These are phyloP conservation scores for Buddleja alternifolia DNA, from an alignment of 257 asterid species.

Conservation along the genomic window DNA sequence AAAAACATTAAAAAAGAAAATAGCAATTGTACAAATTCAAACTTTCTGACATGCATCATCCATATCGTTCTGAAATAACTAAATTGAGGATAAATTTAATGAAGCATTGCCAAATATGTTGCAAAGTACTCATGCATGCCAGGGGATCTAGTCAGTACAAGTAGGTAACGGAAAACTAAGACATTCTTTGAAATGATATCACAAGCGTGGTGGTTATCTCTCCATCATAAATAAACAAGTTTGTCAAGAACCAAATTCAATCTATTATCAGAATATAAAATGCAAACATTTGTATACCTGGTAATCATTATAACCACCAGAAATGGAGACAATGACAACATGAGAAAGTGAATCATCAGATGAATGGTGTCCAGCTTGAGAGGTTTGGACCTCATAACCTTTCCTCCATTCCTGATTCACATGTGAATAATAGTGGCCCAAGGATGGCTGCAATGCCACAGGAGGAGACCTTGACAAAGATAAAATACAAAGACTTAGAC, in stretches of 20 bases:
- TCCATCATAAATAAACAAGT: slow-evolving; percentile 6
- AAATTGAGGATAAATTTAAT: background rate
- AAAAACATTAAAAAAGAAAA: background rate
- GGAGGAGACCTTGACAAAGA: slow-evolving; percentile 81
- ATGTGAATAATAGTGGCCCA: slow-evolving; percentile 75
- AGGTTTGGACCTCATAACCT: slow-evolving; percentile 73
- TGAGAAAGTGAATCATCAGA: slow-evolving; percentile 70
- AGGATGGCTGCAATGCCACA: slow-evolving; percentile 87
- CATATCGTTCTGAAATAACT: slow-evolving; percentile 11
- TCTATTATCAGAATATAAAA: slow-evolving; percentile 9
- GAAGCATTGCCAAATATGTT: slow-evolving; percentile 3
- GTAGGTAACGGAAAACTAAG: background rate
- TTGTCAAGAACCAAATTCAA: slow-evolving; percentile 22
- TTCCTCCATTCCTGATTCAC: slow-evolving; percentile 89
- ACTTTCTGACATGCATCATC: background rate
- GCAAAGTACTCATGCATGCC: slow-evolving; percentile 16
- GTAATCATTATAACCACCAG: slow-evolving; percentile 97
- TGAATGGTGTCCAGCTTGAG: slow-evolving; percentile 59
- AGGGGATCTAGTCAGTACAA: slow-evolving; percentile 12
- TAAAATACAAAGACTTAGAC: slow-evolving; percentile 17
- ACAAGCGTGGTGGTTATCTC: slow-evolving; percentile 6
- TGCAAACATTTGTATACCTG: slow-evolving; percentile 60
- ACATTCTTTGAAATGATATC: slow-evolving; percentile 7
- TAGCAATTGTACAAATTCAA: background rate
- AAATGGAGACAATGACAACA: slow-evolving; percentile 77